Conservation (phyloP, 257 asterid genomes). For the Plantago major region DNA sequence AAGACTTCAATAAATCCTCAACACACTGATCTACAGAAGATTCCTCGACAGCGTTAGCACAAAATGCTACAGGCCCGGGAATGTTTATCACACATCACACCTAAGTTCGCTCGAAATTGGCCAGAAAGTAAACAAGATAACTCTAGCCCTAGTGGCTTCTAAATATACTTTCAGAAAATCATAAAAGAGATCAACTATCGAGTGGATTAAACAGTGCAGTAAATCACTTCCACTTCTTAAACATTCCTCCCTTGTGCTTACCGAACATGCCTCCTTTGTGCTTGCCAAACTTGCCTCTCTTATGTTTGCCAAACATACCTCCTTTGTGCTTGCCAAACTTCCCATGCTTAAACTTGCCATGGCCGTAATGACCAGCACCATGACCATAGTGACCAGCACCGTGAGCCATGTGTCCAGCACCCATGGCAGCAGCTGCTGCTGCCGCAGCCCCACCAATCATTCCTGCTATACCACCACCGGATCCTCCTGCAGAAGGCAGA, state of each 20-base stretch:
- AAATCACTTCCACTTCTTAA: conserved; percentile 57
- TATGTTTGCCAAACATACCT: conserved; percentile 31
- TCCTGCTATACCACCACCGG: conserved; percentile 32
- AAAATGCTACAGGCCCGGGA: no score
- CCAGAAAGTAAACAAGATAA: no score
- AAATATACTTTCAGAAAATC: neutral
- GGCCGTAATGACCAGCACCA: conserved; percentile 18
- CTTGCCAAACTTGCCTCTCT: conserved; percentile 35
- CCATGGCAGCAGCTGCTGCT: conserved; percentile 52
- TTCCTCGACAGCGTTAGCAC: no score
- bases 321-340: conserved; percentile 37
- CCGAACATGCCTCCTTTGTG: conserved; percentile 30
- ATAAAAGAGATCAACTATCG: neutral
- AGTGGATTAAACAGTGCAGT: neutral
- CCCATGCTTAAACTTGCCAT: conserved; percentile 31
- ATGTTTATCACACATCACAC: no score
- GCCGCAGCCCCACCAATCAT: conserved; percentile 59
- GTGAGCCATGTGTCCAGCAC: conserved; percentile 29
- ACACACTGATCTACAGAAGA: no score
- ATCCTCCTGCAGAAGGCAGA: conserved; percentile 31
- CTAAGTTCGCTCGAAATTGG: no score
- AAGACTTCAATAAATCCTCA: no score
- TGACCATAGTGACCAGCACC: conserved; percentile 23
- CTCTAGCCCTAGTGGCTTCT: neutral
- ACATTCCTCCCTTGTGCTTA: conserved; percentile 36